These are phyloP conservation scores for Mesotaenium endlicherianum DNA, from an alignment of 139 green algal genomes.

Conservation along the genomic window DNA sequence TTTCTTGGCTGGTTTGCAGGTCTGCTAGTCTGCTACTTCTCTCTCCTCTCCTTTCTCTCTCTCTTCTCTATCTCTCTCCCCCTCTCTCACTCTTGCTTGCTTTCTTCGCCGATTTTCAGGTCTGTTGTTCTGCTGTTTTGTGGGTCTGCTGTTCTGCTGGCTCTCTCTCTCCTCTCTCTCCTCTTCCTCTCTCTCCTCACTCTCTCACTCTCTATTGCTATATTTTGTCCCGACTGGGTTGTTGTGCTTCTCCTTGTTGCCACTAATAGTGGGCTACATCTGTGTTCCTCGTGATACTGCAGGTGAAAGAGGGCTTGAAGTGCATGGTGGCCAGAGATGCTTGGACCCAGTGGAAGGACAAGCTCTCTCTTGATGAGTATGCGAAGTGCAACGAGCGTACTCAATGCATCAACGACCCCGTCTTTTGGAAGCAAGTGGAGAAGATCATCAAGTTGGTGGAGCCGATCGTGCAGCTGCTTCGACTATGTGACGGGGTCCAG, in stretches of 20 bases:
- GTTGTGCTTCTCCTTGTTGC: not conserved
- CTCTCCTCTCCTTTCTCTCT: not conserved
- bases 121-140: no score
- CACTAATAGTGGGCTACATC: not conserved
- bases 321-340: not conserved
- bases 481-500: no score
- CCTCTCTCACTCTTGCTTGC: slow-evolving; percentile 9
- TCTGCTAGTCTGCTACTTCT: not conserved
- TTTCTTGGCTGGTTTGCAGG: not conserved
- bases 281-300: not conserved
- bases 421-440: no score
- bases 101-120: no score
- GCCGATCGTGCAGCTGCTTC: no score
- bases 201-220: not conserved
- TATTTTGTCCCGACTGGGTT: not conserved
- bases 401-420: not conserved
- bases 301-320: not conserved
- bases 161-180: not conserved
- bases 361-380: not conserved
- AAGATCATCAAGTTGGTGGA: no score
- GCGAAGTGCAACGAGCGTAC: not conserved
- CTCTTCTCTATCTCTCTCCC: not conserved
- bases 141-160: no score
- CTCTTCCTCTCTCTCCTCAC: not conserved
- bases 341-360: not conserved